These are phyloP conservation scores for Tilletiaria anomala DNA, from an alignment of 1,284 basidiomycete species.

Conservation along the genomic window DNA sequence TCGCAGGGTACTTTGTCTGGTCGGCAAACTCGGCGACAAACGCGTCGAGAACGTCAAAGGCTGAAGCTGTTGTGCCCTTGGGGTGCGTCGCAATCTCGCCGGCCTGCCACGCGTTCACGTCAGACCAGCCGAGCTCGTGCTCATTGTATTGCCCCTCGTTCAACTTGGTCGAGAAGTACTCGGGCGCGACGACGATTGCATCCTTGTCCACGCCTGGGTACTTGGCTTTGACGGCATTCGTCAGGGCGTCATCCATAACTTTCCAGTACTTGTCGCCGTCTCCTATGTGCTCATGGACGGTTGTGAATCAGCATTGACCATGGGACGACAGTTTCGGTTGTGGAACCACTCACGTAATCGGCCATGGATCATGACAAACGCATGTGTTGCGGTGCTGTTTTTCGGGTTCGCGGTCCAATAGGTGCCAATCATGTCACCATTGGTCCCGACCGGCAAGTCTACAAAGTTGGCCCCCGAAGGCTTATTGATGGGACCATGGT, in stretches of 20 bases:
- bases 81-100: conserved; percentile 6
- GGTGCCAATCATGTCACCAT: neutral
- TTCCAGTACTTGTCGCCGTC: too few relatives aligned
- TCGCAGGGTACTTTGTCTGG: conserved; percentile 9
- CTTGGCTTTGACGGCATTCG: conserved; percentile 1
- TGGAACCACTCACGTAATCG: too few relatives aligned
- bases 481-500: conserved; percentile 9
- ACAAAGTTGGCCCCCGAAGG: conserved; percentile 6
- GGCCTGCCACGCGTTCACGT: conserved; percentile 6
- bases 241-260: conserved; percentile 3
- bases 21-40: conserved; percentile 9
- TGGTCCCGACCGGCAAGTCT: conserved; percentile 2
- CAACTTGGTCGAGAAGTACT: conserved; percentile 6
- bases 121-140: conserved; percentile 1
- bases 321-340: too few relatives aligned
- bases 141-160: conserved; percentile 2
- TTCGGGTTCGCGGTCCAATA: neutral
- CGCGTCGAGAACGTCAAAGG: conserved; percentile 16
- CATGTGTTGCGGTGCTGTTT: conserved; percentile 1
- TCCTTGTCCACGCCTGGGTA: conserved; percentile 2
- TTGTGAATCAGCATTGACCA: too few relatives aligned
- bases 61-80: conserved; percentile 4
- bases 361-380: conserved; percentile 6
- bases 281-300: too few relatives aligned
- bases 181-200: conserved; percentile 3